phyloP scores from a whole-genome alignment of 208 protist genomes.

The Porcisia deanei region DNA sequence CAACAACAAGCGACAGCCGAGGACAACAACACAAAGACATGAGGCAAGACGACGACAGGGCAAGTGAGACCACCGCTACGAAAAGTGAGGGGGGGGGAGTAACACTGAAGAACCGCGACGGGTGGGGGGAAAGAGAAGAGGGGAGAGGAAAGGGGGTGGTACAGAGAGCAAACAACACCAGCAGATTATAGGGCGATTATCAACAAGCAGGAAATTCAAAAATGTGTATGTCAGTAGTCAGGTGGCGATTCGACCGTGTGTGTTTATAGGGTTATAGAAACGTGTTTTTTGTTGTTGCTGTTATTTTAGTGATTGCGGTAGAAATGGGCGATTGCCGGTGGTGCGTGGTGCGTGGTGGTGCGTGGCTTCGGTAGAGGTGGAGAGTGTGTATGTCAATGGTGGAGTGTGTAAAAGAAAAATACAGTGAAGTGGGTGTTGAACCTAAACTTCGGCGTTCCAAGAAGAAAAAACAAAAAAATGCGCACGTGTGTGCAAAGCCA shows the following conservation, averaged over 20 bases:
- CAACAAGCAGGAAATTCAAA: not conserved
- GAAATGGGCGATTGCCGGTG: no score
- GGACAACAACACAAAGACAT: not conserved
- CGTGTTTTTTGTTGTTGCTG: no score
- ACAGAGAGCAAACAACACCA: slow-evolving; percentile 9
- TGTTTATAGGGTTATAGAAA: no score
- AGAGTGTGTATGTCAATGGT: no score
- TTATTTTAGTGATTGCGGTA: no score
- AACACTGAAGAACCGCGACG: not conserved
- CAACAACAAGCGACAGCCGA: not conserved
- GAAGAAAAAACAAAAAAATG: slow-evolving; percentile 9
- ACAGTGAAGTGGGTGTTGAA: not conserved
- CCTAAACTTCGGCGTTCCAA: not conserved
- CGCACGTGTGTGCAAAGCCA: not conserved
- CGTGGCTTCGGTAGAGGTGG: no score
- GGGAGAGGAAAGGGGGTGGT: not conserved
- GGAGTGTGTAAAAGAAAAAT: not conserved
- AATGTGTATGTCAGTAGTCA: not conserved
- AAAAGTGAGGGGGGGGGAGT: not conserved
- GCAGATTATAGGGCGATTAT: slow-evolving; percentile 8
- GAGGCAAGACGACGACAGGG: not conserved
- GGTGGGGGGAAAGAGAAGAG: not conserved
- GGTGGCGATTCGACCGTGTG: no score
- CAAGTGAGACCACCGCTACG: not conserved
- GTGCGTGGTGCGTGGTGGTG: no score